phyloP scores from a whole-genome alignment of 805 yeast species.

The Naumovozyma castellii region DNA sequence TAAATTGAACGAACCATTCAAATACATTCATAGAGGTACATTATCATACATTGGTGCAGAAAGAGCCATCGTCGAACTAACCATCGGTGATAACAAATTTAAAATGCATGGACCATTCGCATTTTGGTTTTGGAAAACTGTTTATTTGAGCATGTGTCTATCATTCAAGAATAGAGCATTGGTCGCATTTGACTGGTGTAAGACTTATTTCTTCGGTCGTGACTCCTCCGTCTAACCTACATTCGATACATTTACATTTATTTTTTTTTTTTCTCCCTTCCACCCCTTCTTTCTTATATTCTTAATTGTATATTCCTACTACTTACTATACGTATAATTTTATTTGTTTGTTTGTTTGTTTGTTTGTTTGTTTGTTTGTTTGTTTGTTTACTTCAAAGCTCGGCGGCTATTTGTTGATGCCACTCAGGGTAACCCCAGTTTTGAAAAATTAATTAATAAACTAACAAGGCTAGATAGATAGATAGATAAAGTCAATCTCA shows the following conservation, averaged over 20 bases:
- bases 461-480: neutral
- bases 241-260: too few species aligned
- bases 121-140: slow-evolving; percentile 89
- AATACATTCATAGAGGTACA: slow-evolving; percentile 83
- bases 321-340: too few species aligned
- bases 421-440: neutral
- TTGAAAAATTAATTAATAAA: neutral
- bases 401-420: neutral
- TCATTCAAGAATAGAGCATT: slow-evolving; percentile 80
- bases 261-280: neutral
- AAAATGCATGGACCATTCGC: slow-evolving; percentile 80
- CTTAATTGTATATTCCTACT: neutral
- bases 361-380: too few species aligned
- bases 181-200: slow-evolving; percentile 82
- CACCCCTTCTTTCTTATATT: neutral
- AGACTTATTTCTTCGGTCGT: slow-evolving; percentile 83
- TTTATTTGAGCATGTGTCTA: slow-evolving; percentile 87
- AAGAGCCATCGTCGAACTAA: slow-evolving; percentile 86
- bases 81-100: slow-evolving; percentile 65
- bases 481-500: too few species aligned
- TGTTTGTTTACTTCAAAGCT: neutral
- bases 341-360: neutral
- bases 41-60: slow-evolving; percentile 91
- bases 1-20: slow-evolving; percentile 52
- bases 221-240: slow-evolving; percentile 41